Base-by-base conservation (phyloP, 805 yeast species). In the Candida germanica region DNA sequence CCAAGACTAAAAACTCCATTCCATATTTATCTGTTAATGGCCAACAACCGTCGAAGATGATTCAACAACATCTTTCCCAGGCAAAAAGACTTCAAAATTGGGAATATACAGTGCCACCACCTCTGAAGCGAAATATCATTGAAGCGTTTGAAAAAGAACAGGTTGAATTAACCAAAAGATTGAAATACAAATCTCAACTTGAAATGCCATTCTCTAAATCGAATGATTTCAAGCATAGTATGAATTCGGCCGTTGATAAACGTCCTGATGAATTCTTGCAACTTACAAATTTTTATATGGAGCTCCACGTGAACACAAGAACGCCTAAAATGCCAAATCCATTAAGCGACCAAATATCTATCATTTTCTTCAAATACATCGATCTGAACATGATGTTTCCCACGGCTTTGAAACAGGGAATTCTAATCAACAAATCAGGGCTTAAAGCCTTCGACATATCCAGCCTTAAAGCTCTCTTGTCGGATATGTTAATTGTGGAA, bases 321-420 rank as follows among this genome's bases (percentile, higher is more conserved):
- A 69, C 57, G 0, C 64, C 59, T 6, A 54, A 64, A 8, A 37
- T 51, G 6, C 91, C 97, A 0, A 83, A 87, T 49, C 94, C 96
- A 0, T 38, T 48, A 3, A 28, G 45, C 1, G 95, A 91, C 55
- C 64, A 73, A 1, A 64, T 89, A 0, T 42, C 58, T 0, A 71
- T 80, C 6, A 70, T 88, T 0, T 71, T 83, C 44, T 88, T 91
- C 83, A 67, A 65, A 13, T 69, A 75, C 42, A 76, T 79, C 38
- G 71, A 70, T 33, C 9, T 47, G 3, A 53, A 56, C 35, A 16
- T 12, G 2, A 51, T 48, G 53, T 47, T 41, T 30, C 17, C 17
- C 1, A 22, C 31, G 12, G 35, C 27, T n/a, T 11, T 21, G 8
- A 51, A 31, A 16, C 31, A 38, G 3, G 60, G 60, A 3, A 33